Conservation (phyloP, 495 filamentous ascomycete species). For the Thermothielavioides terrestris region DNA sequence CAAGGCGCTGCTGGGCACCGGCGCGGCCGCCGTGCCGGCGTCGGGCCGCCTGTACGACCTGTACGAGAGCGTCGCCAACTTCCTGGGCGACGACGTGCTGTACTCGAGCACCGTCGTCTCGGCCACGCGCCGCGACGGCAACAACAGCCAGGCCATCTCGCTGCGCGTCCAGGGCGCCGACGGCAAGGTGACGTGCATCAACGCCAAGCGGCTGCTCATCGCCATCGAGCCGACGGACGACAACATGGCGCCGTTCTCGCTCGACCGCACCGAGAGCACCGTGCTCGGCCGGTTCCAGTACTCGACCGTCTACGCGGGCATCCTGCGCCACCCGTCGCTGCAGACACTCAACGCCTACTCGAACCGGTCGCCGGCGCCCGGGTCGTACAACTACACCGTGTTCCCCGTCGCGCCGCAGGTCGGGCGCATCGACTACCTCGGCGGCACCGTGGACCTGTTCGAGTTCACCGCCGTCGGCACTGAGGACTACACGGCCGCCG, state of each 20-base stretch:
- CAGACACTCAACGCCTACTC: slow-evolving; percentile 10
- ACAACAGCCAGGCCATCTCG: slow-evolving; percentile 20
- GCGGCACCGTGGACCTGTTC: slow-evolving; percentile 7
- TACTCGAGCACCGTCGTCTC: slow-evolving; percentile 27
- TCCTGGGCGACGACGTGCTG: slow-evolving; percentile 30
- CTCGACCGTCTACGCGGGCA: slow-evolving; percentile 26
- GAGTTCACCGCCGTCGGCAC: slow-evolving; percentile 7
- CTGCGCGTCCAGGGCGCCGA: slow-evolving; percentile 24
- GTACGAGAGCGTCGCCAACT: slow-evolving; percentile 27
- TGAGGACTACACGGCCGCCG: slow-evolving; percentile 2
- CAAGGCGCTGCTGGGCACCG: slow-evolving; percentile 14
- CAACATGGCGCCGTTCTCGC: slow-evolving; percentile 26
- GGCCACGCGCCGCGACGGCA: background rate
- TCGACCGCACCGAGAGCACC: slow-evolving; percentile 21
- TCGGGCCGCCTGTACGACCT: slow-evolving; percentile 30
- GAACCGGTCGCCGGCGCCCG: slow-evolving; percentile 4
- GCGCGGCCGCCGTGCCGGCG: slow-evolving; percentile 20
- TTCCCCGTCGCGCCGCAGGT: slow-evolving; percentile 7
- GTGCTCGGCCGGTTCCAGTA: slow-evolving; percentile 26
- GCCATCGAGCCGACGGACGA: slow-evolving; percentile 26
- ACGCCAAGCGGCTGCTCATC: slow-evolving; percentile 30
- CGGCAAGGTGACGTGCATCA: slow-evolving; percentile 23
- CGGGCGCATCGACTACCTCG: slow-evolving; percentile 8
- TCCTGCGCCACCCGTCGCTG: slow-evolving; percentile 17
- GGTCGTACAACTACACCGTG: slow-evolving; percentile 8